Percentiles rank a stretch among this genome's conserved stretches.
Evolutionary conservation across 139 green algal genomes (phyloP).

Genomic region (Micractinium conductrix): DNA sequence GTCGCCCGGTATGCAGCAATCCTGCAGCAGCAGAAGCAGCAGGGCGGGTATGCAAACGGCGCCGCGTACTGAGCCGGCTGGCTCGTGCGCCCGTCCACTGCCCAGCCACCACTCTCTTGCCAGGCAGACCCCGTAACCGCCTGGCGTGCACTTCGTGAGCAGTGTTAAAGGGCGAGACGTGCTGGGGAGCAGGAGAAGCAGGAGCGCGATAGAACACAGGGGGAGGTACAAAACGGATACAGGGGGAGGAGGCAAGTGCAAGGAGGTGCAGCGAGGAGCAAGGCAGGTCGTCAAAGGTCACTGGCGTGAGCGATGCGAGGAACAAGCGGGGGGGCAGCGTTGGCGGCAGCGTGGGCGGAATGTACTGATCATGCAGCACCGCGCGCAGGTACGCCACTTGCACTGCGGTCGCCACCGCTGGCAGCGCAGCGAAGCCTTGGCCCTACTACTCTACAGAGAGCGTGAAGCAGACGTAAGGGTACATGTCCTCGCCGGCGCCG

Average conservation of each 20-base stretch:
- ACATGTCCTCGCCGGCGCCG: conserved; percentile 62
- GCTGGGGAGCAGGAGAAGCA: not conserved
- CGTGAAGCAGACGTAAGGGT: conserved; percentile 88
- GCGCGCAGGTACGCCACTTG: not conserved
- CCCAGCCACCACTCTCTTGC: not conserved
- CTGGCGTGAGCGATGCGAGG: not conserved
- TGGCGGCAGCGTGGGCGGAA: not conserved
- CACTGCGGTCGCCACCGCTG: not conserved
- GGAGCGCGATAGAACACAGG: not conserved
- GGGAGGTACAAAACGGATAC: too few relatives aligned
- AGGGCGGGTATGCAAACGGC: not conserved
- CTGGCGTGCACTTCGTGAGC: too few relatives aligned
- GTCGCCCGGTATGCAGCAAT: not conserved
- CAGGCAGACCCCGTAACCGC: too few relatives aligned
- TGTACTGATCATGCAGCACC: not conserved
- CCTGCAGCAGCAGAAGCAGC: not conserved
- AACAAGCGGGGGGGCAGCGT: not conserved
- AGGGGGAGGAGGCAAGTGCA: too few relatives aligned
- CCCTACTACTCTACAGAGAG: conserved; percentile 60
- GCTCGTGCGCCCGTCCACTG: not conserved
- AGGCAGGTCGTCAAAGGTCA: too few relatives aligned
- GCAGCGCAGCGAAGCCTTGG: conserved; percentile 52
- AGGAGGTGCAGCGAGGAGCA: not conserved
- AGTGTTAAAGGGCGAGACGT: too few relatives aligned
- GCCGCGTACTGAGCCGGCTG: not conserved